These are phyloP conservation scores for Blumeriella jaapii DNA, from an alignment of 2,329 filamentous ascomycete genomes.

Conservation along the genomic window DNA sequence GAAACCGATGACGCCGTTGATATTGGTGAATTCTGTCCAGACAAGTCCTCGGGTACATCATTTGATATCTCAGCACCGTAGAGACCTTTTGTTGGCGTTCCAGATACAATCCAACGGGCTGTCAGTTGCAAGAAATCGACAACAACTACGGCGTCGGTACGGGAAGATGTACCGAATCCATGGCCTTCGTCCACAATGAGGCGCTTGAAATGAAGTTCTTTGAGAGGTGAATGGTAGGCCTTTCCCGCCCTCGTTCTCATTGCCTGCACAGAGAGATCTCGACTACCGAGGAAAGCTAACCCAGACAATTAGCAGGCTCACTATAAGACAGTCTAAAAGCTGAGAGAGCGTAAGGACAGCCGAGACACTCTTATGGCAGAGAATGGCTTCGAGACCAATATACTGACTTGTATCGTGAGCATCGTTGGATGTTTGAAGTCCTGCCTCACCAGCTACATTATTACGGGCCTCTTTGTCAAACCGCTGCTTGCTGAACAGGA, in stretches of 20 bases:
- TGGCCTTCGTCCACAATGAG: slow-evolving; percentile 92
- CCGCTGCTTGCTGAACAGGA: slow-evolving; percentile 63
- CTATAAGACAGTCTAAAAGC: too few relatives aligned
- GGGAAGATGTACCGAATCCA: slow-evolving; percentile 54
- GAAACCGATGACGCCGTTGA: too few relatives aligned
- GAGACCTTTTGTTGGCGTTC: slow-evolving; percentile 76
- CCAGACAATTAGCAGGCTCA: too few relatives aligned
- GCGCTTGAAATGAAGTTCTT: slow-evolving; percentile 68
- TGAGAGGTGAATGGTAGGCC: slow-evolving; percentile 49
- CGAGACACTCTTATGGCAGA: too few relatives aligned
- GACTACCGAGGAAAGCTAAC: too few relatives aligned
- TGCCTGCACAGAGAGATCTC: too few relatives aligned
- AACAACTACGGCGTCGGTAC: slow-evolving; percentile 42
- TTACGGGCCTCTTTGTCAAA: slow-evolving; percentile 58
- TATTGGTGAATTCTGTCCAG: neutral
- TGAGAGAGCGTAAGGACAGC: too few relatives aligned
- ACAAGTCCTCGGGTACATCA: slow-evolving; percentile 4
- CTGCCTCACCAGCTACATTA: slow-evolving; percentile 31
- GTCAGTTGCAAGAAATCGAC: slow-evolving; percentile 49
- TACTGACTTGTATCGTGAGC: too few relatives aligned
- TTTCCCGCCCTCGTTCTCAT: too few relatives aligned
- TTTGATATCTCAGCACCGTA: slow-evolving; percentile 53
- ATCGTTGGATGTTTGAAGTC: too few relatives aligned
- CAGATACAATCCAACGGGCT: slow-evolving; percentile 79
- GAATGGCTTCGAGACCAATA: too few relatives aligned